phyloP scores from a whole-genome alignment of 148 eudicot genomes.

The Pharnaceum exiguum region DNA sequence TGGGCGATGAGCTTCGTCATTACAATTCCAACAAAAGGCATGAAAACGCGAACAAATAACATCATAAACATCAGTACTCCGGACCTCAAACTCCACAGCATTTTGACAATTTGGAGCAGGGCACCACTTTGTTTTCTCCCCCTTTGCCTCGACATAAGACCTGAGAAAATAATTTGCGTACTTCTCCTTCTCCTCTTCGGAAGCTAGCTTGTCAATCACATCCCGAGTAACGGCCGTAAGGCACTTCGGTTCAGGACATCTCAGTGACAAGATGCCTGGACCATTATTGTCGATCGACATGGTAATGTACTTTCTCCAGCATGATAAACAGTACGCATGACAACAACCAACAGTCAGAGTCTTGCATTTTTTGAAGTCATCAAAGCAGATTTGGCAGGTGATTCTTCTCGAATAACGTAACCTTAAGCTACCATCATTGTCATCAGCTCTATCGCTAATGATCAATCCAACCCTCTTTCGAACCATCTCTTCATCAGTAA shows the following conservation, averaged over 20 bases:
- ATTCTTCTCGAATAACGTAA: too few relatives aligned
- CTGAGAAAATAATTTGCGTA: constrained; percentile 41
- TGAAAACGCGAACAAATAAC: constrained; percentile 39
- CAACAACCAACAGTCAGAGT: constrained; percentile 41
- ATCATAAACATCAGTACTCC: constrained; percentile 29
- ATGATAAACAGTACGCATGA: constrained; percentile 52
- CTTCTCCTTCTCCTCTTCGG: constrained; percentile 37
- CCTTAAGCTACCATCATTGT: too few relatives aligned
- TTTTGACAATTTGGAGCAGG: constrained; percentile 54
- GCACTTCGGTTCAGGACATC: constrained; percentile 68
- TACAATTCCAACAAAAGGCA: constrained; percentile 64
- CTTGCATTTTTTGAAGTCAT: constrained; percentile 22
- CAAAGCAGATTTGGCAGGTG: constrained; percentile 76
- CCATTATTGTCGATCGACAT: neutral
- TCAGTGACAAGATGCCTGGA: constrained; percentile 10
- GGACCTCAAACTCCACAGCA: neutral
- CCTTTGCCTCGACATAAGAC: constrained; percentile 58
- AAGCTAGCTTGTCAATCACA: constrained; percentile 31
- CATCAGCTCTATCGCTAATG: neutral
- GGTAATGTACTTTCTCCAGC: constrained; percentile 46
- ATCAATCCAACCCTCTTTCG: constrained; percentile 44
- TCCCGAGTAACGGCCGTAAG: constrained; percentile 43
- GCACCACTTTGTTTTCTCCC: constrained; percentile 70
- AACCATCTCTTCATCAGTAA: constrained; percentile 45
- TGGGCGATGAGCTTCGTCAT: constrained; percentile 66